Evolutionary conservation across 2,329 filamentous ascomycete species (phyloP), one percentile per base, ranked within the genome.

Genomic region (Diaporthe nobilis): DNA sequence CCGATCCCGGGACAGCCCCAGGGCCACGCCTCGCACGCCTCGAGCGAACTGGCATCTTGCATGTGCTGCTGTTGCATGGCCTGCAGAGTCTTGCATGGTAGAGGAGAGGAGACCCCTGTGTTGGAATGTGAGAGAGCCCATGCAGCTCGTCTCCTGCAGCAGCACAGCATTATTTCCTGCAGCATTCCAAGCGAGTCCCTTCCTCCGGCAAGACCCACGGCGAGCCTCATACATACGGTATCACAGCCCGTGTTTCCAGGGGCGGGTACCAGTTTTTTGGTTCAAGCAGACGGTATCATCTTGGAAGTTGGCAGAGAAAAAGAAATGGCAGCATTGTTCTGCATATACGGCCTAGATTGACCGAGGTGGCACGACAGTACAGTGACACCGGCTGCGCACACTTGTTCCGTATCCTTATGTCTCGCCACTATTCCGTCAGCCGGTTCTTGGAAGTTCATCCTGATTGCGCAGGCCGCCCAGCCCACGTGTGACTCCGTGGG

Each of bases 191-290:
- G 65, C 65, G 47, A 42, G 10, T 28, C 51, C 51, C 51, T 55
- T 39, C 20, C 65, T 53, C 65, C 65, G 65, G 65, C 47, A 39
- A 53, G 65, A 25, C 31, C 65, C 65, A 39, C 47, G 47, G 65
- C 47, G 65, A 68, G 47, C 47, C 65, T 55, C 34, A 70, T 70
- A 70, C 47, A 42, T 68, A 5, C 49, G 65, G 49, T 55, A 70
- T 70, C 49, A 70, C 65, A 70, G 65, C 65, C 65, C 49, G 65
- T 70, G 65, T 70, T 70, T 70, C 22, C 65, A 70, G 65, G 65
- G 65, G 65, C n/a, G 49, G 10, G 34, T 42, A 55, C 65, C 65
- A 37, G 34, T 28, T 42, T 70, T 34, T 5, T 22, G 22, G 13
- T n/a, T 15, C 22, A 28, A 20, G 34, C 34, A 34, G 20, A 22